phyloP scores from a whole-genome alignment of 768 basidiomycete species.

The Suillus ampliporus region DNA sequence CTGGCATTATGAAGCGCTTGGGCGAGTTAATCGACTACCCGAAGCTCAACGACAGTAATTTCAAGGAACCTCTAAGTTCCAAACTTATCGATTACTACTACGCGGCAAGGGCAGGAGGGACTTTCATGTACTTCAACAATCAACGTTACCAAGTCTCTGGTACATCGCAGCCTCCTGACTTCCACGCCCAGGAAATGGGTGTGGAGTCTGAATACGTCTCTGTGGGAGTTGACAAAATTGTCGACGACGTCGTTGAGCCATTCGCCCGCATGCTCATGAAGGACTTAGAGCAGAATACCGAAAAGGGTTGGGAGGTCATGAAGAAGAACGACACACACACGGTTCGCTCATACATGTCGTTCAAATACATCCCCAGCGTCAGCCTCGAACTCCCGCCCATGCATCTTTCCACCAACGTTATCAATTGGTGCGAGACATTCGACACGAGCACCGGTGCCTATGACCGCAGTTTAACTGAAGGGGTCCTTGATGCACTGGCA shows the following conservation, averaged over 20 bases:
- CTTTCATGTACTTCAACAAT: slow-evolving; percentile 17
- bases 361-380: slow-evolving; percentile 31
- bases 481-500: slow-evolving; percentile 32
- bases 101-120: neutral
- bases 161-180: slow-evolving; percentile 13
- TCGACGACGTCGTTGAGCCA: slow-evolving; percentile 23
- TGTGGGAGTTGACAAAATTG: slow-evolving; percentile 26
- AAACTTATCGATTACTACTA: neutral
- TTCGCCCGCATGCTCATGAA: slow-evolving; percentile 28
- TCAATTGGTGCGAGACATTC: slow-evolving; percentile 20
- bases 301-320: slow-evolving; percentile 33
- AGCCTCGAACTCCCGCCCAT: slow-evolving; percentile 22
- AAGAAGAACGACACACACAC: too few species aligned
- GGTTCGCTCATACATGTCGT: slow-evolving; percentile 26
- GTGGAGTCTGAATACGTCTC: slow-evolving; percentile 16
- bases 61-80: neutral
- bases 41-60: slow-evolving; percentile 21
- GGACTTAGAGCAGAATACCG: slow-evolving; percentile 21
- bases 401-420: slow-evolving; percentile 24
- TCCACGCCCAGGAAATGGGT: slow-evolving; percentile 16
- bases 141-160: neutral
- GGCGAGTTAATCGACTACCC: slow-evolving; percentile 30
- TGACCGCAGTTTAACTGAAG: slow-evolving; percentile 39
- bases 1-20: slow-evolving; percentile 30
- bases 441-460: too few species aligned